Conservation (phyloP, 495 filamentous ascomycete genomes). For the Hypoxylon perforatum region DNA sequence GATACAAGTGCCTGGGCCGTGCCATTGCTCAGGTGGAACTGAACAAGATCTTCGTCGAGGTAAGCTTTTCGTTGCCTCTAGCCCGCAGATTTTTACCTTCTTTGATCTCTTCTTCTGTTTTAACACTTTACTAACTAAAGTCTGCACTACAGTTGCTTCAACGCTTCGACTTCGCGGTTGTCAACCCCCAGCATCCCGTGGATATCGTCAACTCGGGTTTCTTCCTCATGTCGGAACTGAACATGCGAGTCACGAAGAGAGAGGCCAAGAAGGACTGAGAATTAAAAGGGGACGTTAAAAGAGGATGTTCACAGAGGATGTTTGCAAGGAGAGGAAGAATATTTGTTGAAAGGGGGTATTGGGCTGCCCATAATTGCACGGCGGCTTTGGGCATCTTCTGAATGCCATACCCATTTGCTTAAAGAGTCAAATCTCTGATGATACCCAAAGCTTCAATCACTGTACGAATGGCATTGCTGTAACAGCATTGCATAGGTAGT, state of each 20-base stretch:
- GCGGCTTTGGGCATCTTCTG: no score
- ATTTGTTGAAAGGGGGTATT: background rate
- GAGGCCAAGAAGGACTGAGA: background rate
- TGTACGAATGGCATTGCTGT: no score
- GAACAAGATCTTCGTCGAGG: conserved; percentile 67
- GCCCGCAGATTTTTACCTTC: no score
- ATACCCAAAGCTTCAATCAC: no score
- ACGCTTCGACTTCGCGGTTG: conserved; percentile 36
- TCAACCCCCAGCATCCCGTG: conserved; percentile 30
- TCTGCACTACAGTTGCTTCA: conserved; percentile 23
- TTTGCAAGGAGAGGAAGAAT: no score
- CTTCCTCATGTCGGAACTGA: conserved; percentile 36
- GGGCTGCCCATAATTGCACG: background rate
- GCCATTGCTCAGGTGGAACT: conserved; percentile 54
- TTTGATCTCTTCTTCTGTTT: background rate
- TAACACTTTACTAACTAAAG: background rate
- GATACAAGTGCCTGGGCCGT: conserved; percentile 55
- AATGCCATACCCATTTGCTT: no score
- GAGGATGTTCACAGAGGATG: no score
- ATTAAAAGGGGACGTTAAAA: background rate
- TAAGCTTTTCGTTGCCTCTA: conserved; percentile 35
- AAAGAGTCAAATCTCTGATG: no score
- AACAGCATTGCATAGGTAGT: no score
- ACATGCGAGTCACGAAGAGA: conserved; percentile 35
- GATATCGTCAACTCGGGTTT: conserved; percentile 35